Conservation (phyloP, 805 yeast genomes). For the Candida lessepsii region DNA sequence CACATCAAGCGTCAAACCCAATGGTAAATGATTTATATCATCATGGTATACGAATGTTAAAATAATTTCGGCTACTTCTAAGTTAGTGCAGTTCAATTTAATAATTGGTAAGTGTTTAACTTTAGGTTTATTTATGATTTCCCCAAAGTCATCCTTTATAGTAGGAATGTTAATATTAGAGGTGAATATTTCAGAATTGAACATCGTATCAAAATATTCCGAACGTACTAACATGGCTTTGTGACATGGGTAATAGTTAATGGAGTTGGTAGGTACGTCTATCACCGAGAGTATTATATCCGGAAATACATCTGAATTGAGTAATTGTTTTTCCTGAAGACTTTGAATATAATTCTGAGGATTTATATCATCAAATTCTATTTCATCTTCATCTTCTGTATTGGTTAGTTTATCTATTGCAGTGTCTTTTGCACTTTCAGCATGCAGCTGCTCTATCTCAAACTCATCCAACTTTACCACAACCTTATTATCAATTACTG, state of each 20-base stretch:
- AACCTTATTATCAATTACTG: conserved; percentile 22
- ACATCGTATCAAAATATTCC: conserved; percentile 64
- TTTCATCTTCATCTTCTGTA: conserved; percentile 19
- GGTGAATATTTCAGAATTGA: conserved; percentile 43
- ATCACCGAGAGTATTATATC: conserved; percentile 48
- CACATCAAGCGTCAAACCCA: conserved; percentile 52
- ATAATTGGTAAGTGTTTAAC: conserved; percentile 5
- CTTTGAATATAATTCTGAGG: conserved; percentile 17
- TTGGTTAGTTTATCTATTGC: no score
- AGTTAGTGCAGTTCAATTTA: conserved; percentile 17
- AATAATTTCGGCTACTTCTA: conserved; percentile 17
- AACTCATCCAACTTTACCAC: conserved; percentile 4
- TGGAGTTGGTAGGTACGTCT: conserved; percentile 24
- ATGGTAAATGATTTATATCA: conserved; percentile 47
- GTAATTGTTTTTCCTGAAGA: conserved; percentile 22
- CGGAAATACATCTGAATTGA: conserved; percentile 31
- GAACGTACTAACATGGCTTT: conserved; percentile 58
- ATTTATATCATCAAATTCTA: conserved; percentile 32
- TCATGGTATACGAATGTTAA: conserved; percentile 57
- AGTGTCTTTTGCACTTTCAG: no score
- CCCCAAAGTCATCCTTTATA: conserved; percentile 4
- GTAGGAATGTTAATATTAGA: conserved; percentile 9
- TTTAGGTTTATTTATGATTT: conserved; percentile 17
- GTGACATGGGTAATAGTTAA: conserved; percentile 59
- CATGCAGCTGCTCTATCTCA: not conserved